A percentile compares a stretch with the other conserved stretches of the same genome.
These are phyloP conservation scores for Coelastrella sp. DNA, from an alignment of 139 green algal genomes.

Conservation along the genomic window DNA sequence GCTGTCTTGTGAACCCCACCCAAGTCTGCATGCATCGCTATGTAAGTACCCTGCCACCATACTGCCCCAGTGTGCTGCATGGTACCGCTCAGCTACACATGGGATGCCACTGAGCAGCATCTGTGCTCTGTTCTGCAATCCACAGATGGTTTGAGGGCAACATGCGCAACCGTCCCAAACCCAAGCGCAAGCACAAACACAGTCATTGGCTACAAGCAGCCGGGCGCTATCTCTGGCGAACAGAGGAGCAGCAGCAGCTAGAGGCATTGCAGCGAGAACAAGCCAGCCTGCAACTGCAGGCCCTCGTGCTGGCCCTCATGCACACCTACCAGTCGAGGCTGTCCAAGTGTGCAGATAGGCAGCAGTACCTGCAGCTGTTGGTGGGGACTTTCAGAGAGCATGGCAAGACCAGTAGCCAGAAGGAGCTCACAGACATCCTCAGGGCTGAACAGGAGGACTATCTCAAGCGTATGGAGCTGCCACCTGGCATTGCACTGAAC, in stretches of 20 bases:
- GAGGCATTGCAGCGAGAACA: too few species aligned
- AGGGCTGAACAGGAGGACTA: conserved; percentile 51
- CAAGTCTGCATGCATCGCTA: too few species aligned
- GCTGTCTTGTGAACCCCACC: too few species aligned
- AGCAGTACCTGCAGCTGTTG: conserved; percentile 20
- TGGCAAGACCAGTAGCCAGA: not conserved
- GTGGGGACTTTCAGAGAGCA: not conserved
- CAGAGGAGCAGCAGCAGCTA: conserved; percentile 21
- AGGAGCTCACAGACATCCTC: conserved; percentile 22
- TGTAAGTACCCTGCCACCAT: too few species aligned
- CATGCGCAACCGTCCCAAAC: conserved; percentile 25
- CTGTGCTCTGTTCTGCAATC: not conserved
- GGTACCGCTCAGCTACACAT: too few species aligned
- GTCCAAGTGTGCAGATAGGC: not conserved
- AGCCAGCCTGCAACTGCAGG: conserved; percentile 1
- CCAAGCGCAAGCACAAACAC: not conserved
- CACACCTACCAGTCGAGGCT: conserved; percentile 47
- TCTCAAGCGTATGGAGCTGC: conserved; percentile 54
- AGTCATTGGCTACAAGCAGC: not conserved
- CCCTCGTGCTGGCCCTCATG: conserved; percentile 42
- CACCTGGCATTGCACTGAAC: conserved; percentile 41
- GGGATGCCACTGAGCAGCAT: too few species aligned
- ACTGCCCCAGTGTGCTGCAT: too few species aligned
- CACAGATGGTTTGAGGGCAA: conserved; percentile 36
- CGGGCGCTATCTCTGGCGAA: too few species aligned